Conservation (phyloP, 129 eudicot species). For the Deinandra increscens region DNA sequence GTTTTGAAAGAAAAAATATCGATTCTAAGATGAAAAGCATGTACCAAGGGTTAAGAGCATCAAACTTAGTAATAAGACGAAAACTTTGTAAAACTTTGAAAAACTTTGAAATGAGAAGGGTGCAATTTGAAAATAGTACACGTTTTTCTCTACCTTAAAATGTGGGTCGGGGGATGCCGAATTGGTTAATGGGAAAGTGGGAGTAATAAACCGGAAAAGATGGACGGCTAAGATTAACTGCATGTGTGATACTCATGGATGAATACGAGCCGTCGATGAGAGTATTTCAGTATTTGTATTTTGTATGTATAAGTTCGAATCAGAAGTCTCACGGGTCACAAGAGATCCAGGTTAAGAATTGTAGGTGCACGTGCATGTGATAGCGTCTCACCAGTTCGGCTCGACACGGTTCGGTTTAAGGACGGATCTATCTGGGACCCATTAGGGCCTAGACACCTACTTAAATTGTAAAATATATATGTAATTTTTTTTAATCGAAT, state of each 20-base stretch:
- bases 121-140: neutral
- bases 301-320: neutral
- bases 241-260: neutral
- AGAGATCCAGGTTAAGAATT: constrained; percentile 7
- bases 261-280: constrained; percentile 19
- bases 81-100: neutral
- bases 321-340: constrained; percentile 8
- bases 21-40: no score
- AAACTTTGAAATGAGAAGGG: no score
- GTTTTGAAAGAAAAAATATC: no score
- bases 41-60: neutral
- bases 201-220: neutral
- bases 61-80: neutral
- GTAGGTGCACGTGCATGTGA: constrained; percentile 31
- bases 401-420: no score
- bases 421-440: no score
- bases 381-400: neutral
- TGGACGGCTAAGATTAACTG: constrained; percentile 15
- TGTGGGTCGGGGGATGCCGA: constrained; percentile 22
- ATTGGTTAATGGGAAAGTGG: constrained; percentile 15
- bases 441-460: no score
- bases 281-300: neutral
- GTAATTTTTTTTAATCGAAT: no score
- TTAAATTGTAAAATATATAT: no score
- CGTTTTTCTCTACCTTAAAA: constrained; percentile 16